Conservation (phyloP, 495 filamentous ascomycete genomes). For the Penicillium ucsense region DNA sequence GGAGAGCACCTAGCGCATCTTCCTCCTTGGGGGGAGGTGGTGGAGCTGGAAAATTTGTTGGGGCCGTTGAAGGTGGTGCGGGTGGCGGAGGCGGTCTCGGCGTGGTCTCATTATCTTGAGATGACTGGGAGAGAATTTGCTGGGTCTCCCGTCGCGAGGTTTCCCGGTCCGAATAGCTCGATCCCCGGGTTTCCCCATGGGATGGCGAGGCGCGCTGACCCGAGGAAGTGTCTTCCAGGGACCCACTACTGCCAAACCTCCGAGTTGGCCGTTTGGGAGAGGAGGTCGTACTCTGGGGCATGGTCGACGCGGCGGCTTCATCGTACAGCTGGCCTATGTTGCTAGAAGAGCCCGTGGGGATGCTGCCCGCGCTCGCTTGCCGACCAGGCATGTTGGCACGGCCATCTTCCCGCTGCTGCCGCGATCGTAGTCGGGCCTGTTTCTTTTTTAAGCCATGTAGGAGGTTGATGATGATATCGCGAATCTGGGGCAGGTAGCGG, state of each 20-base stretch:
- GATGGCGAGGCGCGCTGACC: conserved; percentile 35
- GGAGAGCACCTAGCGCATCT: conserved; percentile 83
- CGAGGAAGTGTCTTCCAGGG: conserved; percentile 35
- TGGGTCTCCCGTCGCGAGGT: conserved; percentile 42
- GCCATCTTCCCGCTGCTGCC: conserved; percentile 57
- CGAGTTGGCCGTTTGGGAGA: conserved; percentile 33
- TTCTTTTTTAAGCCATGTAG: conserved; percentile 94
- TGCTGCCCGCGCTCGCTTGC: conserved; percentile 59
- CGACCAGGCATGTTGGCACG: conserved; percentile 37
- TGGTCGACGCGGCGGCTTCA: conserved; percentile 34
- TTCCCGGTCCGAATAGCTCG: conserved; percentile 31
- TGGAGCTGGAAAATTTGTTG: conserved; percentile 42
- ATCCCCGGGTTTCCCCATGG: conserved; percentile 14
- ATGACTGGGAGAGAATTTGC: conserved; percentile 43
- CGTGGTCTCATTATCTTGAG: conserved; percentile 37
- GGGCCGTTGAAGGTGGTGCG: conserved; percentile 21
- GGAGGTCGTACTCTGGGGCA: conserved; percentile 5
- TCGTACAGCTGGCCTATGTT: conserved; percentile 59
- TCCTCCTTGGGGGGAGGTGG: conserved; percentile 75
- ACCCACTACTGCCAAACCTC: conserved; percentile 42
- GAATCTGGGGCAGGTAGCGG: conserved; percentile 79
- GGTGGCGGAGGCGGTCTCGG: conserved; percentile 28
- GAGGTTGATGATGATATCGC: conserved; percentile 96
- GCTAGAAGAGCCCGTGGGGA: conserved; percentile 43
- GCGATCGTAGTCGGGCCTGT: conserved; percentile 80